Evolutionary conservation across 2,329 filamentous ascomycete genomes (phyloP).

Genomic region (Epichloe sibirici): DNA sequence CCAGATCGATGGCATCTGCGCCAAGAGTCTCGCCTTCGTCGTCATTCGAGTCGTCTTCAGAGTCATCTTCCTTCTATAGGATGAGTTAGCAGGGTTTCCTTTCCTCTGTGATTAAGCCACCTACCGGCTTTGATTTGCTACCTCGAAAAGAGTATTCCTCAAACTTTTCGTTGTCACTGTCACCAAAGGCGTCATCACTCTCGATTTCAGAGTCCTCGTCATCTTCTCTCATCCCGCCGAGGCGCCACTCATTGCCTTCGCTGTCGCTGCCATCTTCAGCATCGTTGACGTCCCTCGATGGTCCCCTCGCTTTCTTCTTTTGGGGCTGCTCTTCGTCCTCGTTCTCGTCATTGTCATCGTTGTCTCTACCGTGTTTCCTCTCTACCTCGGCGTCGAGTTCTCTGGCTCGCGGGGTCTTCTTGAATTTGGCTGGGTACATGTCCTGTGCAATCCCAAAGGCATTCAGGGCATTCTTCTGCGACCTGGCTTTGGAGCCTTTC

Average conservation of each 20-base stretch:
- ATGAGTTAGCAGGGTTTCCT: background rate
- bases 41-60: slow-evolving; percentile 46
- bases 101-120: slow-evolving; percentile 2
- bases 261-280: slow-evolving; percentile 71
- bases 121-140: slow-evolving; percentile 24
- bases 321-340: slow-evolving; percentile 29
- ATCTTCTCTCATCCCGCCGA: slow-evolving; percentile 48
- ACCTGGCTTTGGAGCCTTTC: slow-evolving; percentile 33
- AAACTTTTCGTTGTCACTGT: slow-evolving; percentile 78
- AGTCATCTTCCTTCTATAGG: slow-evolving; percentile 6
- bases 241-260: slow-evolving; percentile 73
- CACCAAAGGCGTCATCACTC: slow-evolving; percentile 71
- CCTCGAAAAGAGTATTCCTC: slow-evolving; percentile 54
- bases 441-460: slow-evolving; percentile 46
- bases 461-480: slow-evolving; percentile 39
- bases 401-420: slow-evolving; percentile 36
- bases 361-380: slow-evolving; percentile 31
- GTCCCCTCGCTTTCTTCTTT: slow-evolving; percentile 30
- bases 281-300: slow-evolving; percentile 37
- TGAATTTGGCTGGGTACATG: slow-evolving; percentile 34
- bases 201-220: slow-evolving; percentile 54
- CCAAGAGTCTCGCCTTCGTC: slow-evolving; percentile 47
- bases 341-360: slow-evolving; percentile 35
- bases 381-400: slow-evolving; percentile 37
- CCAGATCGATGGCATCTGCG: slow-evolving; percentile 47